phyloP scores from a whole-genome alignment of 2,329 filamentous ascomycete genomes.

The Fusarium secorum region DNA sequence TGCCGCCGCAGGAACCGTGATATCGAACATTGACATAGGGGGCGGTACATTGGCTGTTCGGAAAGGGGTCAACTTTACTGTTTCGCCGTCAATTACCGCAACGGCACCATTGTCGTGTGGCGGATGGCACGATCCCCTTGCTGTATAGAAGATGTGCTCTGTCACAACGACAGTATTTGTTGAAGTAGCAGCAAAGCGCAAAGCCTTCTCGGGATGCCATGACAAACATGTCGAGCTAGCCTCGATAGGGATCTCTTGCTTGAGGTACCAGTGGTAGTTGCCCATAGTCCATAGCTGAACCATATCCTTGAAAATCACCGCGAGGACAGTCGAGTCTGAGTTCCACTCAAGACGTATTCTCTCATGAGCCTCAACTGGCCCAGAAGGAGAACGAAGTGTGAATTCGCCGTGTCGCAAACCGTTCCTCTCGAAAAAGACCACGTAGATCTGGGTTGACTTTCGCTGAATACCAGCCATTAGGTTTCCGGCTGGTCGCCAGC shows the following conservation, averaged over 20 bases:
- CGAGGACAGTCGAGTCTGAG: constrained; percentile 87
- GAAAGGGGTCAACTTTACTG: constrained; percentile 84
- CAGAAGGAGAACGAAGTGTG: constrained; percentile 72
- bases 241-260: constrained; percentile 76
- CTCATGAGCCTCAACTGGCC: constrained; percentile 61
- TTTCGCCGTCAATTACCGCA: constrained; percentile 83
- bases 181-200: constrained; percentile 69
- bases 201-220: constrained; percentile 89
- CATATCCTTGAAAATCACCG: constrained; percentile 75
- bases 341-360: constrained; percentile 84
- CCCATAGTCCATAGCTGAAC: constrained; percentile 97
- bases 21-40: constrained; percentile 86
- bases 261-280: constrained; percentile 98
- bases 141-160: constrained; percentile 73
- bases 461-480: constrained; percentile 87
- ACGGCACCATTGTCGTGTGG: constrained; percentile 82
- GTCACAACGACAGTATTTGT: constrained; percentile 61
- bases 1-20: constrained; percentile 68
- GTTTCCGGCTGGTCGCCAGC: constrained; percentile 92
- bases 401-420: constrained; percentile 97
- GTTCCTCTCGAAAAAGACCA: constrained; percentile 96
- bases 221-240: constrained; percentile 49
- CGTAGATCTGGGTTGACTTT: constrained; percentile 71
- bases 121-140: constrained; percentile 72
- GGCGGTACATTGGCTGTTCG: constrained; percentile 86